These are phyloP conservation scores for Solanum chaucha DNA, from an alignment of 257 asterid species.

Conservation along the genomic window DNA sequence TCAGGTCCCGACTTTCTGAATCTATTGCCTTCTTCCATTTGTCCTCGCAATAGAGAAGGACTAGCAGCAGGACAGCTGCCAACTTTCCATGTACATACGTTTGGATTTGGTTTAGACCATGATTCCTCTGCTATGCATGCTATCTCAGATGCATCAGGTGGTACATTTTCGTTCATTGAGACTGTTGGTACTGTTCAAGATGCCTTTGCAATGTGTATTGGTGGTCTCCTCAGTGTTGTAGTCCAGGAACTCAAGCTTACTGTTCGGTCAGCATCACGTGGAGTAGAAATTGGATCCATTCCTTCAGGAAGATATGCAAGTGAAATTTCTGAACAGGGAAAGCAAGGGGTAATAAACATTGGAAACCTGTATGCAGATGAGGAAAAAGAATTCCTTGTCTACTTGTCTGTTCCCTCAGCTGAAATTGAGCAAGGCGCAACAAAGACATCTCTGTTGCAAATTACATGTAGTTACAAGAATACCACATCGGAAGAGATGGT, in stretches of 20 bases:
- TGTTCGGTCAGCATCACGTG: constrained; percentile 13
- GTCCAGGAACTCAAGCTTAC: constrained; percentile 23
- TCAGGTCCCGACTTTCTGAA: constrained; percentile 4
- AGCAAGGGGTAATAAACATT: constrained; percentile 11
- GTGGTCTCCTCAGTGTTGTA: constrained; percentile 38
- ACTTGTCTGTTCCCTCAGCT: constrained; percentile 13
- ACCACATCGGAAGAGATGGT: constrained; percentile 4
- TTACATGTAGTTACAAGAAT: constrained; percentile 19
- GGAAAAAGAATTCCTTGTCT: constrained; percentile 28
- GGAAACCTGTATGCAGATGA: constrained; percentile 42
- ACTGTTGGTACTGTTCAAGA: constrained; percentile 26
- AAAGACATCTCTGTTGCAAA: constrained; percentile 20
- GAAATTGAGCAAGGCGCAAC: background rate
- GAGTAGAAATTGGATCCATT: constrained; percentile 24
- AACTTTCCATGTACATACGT: constrained; percentile 22
- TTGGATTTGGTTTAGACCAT: constrained; percentile 38
- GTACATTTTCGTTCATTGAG: constrained; percentile 41
- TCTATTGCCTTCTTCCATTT: constrained; percentile 18
- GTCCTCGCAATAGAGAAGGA: constrained; percentile 2
- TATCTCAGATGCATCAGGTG: constrained; percentile 36
- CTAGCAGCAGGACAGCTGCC: background rate
- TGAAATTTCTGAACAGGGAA: constrained; percentile 11
- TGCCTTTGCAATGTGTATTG: constrained; percentile 37
- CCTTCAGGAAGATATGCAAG: constrained; percentile 20
- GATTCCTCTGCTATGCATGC: constrained; percentile 31